Evolutionary conservation across 768 basidiomycete genomes (phyloP).

Genomic region (Cytidiella melzeri): DNA sequence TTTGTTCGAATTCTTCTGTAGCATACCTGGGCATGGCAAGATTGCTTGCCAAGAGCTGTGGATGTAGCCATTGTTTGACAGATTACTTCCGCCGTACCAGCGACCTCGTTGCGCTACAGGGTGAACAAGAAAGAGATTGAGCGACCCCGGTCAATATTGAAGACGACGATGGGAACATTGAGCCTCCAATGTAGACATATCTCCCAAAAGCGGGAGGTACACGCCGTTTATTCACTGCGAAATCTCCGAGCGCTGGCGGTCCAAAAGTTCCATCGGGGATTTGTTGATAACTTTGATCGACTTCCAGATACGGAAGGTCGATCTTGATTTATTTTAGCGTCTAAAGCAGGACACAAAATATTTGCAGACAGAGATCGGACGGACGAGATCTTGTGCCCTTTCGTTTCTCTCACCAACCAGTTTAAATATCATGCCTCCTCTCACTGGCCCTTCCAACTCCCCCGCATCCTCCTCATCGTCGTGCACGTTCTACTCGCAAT

Average conservation of each 20-base stretch:
- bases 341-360: conserved; percentile 1
- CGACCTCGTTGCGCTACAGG: conserved; percentile 4
- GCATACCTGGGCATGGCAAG: background rate
- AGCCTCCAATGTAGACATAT: conserved; percentile 2
- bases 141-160: conserved; percentile 5
- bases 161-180: conserved; percentile 14
- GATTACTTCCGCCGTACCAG: background rate
- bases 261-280: conserved; percentile 6
- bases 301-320: conserved; percentile 4
- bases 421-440: conserved; percentile 12
- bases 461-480: background rate
- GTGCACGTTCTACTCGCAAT: conserved; percentile 9
- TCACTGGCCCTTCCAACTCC: conserved; percentile 4
- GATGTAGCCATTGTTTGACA: conserved; percentile 4
- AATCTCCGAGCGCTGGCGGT: conserved; percentile 18
- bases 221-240: conserved; percentile 11
- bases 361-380: background rate
- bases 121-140: background rate
- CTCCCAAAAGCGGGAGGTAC: conserved; percentile 9
- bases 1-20: no score
- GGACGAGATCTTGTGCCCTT: background rate
- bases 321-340: conserved; percentile 18
- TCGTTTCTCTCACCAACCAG: conserved; percentile 9
- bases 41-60: background rate
- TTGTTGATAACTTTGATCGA: no score